Percentiles rank a stretch among this genome's conserved stretches.
phyloP scores from a whole-genome alignment of 495 filamentous ascomycete species.

The Letharia lupina region DNA sequence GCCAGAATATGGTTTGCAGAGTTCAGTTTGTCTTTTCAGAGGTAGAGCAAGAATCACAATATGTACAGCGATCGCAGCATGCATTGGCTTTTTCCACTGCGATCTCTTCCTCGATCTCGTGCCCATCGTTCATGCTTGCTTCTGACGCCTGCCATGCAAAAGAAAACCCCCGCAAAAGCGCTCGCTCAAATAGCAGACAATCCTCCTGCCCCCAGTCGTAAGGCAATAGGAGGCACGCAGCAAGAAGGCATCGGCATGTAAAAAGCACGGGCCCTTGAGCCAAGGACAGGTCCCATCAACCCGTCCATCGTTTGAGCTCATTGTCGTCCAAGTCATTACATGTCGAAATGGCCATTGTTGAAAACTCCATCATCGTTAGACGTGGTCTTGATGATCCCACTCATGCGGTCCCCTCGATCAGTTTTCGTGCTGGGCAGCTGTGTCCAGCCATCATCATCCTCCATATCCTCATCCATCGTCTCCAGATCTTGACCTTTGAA shows the following conservation, averaged over 20 bases:
- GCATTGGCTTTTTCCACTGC: neutral
- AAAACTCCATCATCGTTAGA: constrained; percentile 62
- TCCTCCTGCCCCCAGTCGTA: neutral
- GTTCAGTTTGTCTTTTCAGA: neutral
- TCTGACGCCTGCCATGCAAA: neutral
- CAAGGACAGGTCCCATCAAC: neutral
- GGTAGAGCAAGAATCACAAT: neutral
- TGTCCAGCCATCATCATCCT: constrained; percentile 38
- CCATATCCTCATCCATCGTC: constrained; percentile 64
- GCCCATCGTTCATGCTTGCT: neutral
- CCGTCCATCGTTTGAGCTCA: neutral
- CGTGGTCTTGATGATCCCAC: constrained; percentile 60
- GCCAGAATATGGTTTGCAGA: neutral
- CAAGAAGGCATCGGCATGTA: neutral
- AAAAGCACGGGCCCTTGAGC: neutral
- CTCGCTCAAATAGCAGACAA: neutral
- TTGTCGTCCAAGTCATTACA: constrained; percentile 32
- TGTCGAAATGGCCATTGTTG: constrained; percentile 65
- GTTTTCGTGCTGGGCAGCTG: constrained; percentile 41
- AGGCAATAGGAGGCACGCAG: neutral
- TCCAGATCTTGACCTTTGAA: constrained; percentile 57
- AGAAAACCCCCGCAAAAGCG: neutral
- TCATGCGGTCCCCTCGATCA: constrained; percentile 55
- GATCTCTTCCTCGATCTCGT: neutral
- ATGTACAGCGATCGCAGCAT: constrained; percentile 5